Conservation (phyloP, 2,329 filamentous ascomycete genomes). For the Plenodomus tracheiphilus region DNA sequence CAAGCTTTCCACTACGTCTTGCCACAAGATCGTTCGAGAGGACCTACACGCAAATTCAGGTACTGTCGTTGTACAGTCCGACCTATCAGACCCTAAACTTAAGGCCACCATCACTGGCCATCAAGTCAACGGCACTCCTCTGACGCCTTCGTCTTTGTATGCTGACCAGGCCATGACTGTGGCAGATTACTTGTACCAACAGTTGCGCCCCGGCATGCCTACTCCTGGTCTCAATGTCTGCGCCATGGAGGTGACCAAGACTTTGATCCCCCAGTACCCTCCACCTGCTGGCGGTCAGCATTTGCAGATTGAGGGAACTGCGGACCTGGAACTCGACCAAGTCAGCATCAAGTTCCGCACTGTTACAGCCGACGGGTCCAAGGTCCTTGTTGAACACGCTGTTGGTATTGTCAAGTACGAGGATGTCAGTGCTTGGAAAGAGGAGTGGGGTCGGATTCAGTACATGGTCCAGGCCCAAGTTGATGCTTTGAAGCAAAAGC, state of each 20-base stretch:
- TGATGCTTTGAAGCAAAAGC: slow-evolving; percentile 69
- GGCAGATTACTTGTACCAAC: slow-evolving; percentile 68
- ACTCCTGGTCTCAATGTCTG: slow-evolving; percentile 66
- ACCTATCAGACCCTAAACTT: slow-evolving; percentile 66
- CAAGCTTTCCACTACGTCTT: slow-evolving; percentile 66
- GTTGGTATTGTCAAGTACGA: slow-evolving; percentile 65
- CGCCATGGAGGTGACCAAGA: slow-evolving; percentile 70
- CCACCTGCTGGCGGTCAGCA: slow-evolving; percentile 59
- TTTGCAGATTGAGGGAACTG: slow-evolving; percentile 63
- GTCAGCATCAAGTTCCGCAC: slow-evolving; percentile 61
- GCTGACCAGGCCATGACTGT: slow-evolving; percentile 68
- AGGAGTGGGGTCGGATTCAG: slow-evolving; percentile 67
- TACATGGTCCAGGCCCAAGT: slow-evolving; percentile 61
- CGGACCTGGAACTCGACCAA: slow-evolving; percentile 58
- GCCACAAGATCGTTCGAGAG: slow-evolving; percentile 66
- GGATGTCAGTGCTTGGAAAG: slow-evolving; percentile 62
- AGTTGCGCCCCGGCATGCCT: slow-evolving; percentile 60
- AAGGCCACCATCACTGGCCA: slow-evolving; percentile 66
- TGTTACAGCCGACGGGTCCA: slow-evolving; percentile 61
- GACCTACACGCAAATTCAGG: slow-evolving; percentile 63
- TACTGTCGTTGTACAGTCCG: slow-evolving; percentile 66
- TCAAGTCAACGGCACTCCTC: slow-evolving; percentile 66
- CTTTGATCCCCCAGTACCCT: slow-evolving; percentile 63
- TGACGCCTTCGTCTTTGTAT: slow-evolving; percentile 67
- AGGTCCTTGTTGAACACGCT: slow-evolving; percentile 64